Base-by-base conservation (phyloP, 1,284 basidiomycete genomes). In the Ganoderma leucocontextum region DNA sequence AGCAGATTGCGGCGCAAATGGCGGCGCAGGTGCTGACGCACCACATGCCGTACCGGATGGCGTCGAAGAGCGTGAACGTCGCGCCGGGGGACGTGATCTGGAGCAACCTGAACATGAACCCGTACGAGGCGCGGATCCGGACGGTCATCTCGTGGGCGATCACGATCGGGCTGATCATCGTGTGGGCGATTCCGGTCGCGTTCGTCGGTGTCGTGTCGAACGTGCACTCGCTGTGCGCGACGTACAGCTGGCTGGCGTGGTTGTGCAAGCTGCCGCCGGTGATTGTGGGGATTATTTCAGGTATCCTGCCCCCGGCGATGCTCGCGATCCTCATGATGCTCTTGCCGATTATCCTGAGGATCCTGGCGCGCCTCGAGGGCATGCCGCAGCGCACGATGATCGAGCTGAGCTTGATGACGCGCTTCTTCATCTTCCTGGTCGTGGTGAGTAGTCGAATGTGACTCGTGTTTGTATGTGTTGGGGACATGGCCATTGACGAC, bases 391-490 rank as follows among this genome's bases (percentile, higher is more conserved):
- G 83, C 39, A 94, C 92, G 2, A 92, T 91, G 7, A 84, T 99
- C 67, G 97, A 99, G 77, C 86, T 98, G 29, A 94, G 93, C 68
- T 83, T 98, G 72, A 98, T 98, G 94, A 90, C 89, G 5, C 88
- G 97, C 49, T 98, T 89, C 83, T 98, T 97, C 84, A 83, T 94
- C 66, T 99, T 99, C 88, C 92, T 93, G 82, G 92, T 97, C 70
- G 86, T 97, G 62, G 91, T 93, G 80, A 73, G 92, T 88, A 15
- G 63, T n/a, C 3, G n/a, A 59, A 9, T 19, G 10, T 19, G 13
- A 10, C 39, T 39, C 13, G 39, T 25, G 7, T n/a, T 62, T 38
- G 59, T 17, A 10, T 10, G 41, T 25, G 19, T n/a, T 22, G 44
- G 19, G 6, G 47, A 19, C n/a, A 53, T 6, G 29, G 52, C 5